phyloP scores from a whole-genome alignment of 495 filamentous ascomycete genomes.

The Penicillium canariense region DNA sequence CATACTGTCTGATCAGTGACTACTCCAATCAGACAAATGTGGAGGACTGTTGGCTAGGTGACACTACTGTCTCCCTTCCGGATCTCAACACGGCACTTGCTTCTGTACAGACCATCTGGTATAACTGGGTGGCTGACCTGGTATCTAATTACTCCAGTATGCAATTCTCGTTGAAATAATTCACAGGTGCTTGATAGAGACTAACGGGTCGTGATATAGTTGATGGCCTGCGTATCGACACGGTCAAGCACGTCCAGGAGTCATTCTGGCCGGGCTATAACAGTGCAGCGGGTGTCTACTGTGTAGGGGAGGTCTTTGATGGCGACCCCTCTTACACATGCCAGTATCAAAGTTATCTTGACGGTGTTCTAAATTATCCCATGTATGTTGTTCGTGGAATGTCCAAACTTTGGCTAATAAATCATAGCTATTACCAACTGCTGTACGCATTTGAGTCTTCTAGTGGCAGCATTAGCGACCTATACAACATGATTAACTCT shows the following conservation, averaged over 20 bases:
- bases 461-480: constrained; percentile 53
- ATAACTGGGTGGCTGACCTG: constrained; percentile 63
- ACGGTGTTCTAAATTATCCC: constrained; percentile 68
- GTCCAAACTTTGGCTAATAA: neutral
- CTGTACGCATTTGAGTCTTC: constrained; percentile 60
- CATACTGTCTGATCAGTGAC: constrained; percentile 61
- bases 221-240: constrained; percentile 80
- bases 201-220: constrained; percentile 32
- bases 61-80: constrained; percentile 59
- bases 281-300: constrained; percentile 65
- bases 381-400: constrained; percentile 21
- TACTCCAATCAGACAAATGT: constrained; percentile 55
- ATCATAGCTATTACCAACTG: constrained; percentile 51
- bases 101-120: constrained; percentile 55
- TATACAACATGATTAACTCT: constrained; percentile 57
- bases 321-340: constrained; percentile 62
- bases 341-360: constrained; percentile 58
- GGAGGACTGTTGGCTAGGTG: constrained; percentile 62
- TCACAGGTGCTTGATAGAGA: neutral
- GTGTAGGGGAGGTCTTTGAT: constrained; percentile 65
- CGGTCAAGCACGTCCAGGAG: constrained; percentile 67
- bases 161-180: neutral
- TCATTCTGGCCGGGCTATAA: constrained; percentile 67
- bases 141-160: constrained; percentile 63
- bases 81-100: constrained; percentile 65